Evolutionary conservation across 2,329 filamentous ascomycete genomes (phyloP).

Genomic region (Trichoderma sp.): DNA sequence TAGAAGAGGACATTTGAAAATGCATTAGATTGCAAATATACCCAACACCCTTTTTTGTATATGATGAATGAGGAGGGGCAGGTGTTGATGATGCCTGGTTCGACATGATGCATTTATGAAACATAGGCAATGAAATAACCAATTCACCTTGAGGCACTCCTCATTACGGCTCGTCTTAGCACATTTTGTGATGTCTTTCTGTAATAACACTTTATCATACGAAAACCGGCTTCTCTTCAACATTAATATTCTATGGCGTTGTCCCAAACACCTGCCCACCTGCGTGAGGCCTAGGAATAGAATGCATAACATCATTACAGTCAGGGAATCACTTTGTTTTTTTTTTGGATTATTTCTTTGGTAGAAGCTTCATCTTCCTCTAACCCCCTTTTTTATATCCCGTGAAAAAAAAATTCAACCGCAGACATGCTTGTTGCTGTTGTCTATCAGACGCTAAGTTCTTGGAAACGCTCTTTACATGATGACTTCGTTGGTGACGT

Average conservation of each 20-base stretch:
- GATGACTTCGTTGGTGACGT: conserved; percentile 84
- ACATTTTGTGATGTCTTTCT: background rate
- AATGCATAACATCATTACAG: conserved; percentile 2
- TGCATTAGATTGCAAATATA: background rate
- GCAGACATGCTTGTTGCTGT: background rate
- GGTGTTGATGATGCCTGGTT: background rate
- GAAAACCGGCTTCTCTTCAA: background rate
- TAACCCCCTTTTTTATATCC: background rate
- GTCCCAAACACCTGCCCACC: background rate
- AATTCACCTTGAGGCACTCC: background rate
- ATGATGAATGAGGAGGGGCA: background rate
- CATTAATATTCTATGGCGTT: conserved; percentile 1
- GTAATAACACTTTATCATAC: background rate
- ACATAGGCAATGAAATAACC: background rate
- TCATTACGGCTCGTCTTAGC: background rate
- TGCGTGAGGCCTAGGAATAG: background rate
- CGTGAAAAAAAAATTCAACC: background rate
- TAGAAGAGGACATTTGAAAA: background rate
- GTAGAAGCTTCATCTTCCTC: background rate
- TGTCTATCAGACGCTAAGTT: background rate
- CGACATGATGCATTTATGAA: background rate
- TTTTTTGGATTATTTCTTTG: background rate
- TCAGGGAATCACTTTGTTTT: background rate
- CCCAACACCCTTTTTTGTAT: background rate
- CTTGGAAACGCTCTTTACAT: conserved; percentile 61